Evolutionary conservation across 768 basidiomycete genomes (phyloP), one percentile per base, ranked within the genome.

Genomic region (Clavulina sp.): DNA sequence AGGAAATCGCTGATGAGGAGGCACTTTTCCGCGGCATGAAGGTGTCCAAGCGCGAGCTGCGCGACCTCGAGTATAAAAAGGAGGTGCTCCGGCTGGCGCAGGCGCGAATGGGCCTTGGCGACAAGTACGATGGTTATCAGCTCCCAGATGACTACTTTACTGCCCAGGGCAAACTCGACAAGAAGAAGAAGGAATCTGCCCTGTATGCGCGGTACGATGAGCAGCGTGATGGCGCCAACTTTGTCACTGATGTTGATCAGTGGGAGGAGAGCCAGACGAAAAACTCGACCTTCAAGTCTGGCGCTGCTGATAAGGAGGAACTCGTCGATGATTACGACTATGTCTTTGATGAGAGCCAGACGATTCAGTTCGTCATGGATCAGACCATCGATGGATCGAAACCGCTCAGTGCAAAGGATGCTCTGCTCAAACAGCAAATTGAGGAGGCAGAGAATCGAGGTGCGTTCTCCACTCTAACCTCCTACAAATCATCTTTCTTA

Each of bases 81-180:
- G 87, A 95, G 59, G 71, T 97, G 5, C 69, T 99, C 4, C 74
- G 76, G 51, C 74, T 97, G 41, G 93, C 93, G 51, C 93, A 99
- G 66, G 92, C 92, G 62, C 78, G 93, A 28, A 71, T 93, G 56
- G 82, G 80, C 61, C 95, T 99, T 52, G 84, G 88, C 64, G 95
- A 99, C 69, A 88, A 85, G 56, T 87, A 74, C 67, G 95, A 99
- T 55, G 93, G 93, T 5, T 99, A 99, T 62, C 80, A 83, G 67
- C 75, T 97, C 40, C 95, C 95, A 0, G 95, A 97, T 58, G 95
- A 97, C 65, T 99, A 99, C 63, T 75, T 97, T 59, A 99, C 95
- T 0, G 93, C 93, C 60, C 91, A 96, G 63, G 95, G 95, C 28
- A 95, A 92, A 68, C 89, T 99, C 54, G 92, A 97, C 73, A 83